phyloP scores from a whole-genome alignment of 2,329 filamentous ascomycete genomes.

The Fusarium graminum region DNA sequence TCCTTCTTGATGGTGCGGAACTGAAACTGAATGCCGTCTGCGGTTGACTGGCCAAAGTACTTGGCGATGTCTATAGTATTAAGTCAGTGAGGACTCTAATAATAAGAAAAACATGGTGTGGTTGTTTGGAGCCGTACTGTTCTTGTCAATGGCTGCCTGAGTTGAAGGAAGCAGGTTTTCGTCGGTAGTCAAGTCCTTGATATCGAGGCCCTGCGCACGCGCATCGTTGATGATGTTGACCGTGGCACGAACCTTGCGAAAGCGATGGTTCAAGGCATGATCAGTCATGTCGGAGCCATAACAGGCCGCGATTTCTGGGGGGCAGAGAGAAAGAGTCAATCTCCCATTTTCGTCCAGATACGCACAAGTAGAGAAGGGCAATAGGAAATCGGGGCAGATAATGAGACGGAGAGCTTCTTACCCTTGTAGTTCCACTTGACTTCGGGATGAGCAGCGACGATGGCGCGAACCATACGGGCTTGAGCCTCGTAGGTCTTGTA shows the following conservation, averaged over 20 bases:
- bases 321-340: constrained; percentile 50
- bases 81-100: constrained; percentile 11
- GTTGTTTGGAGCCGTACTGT: constrained; percentile 54
- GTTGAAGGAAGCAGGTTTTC: constrained; percentile 55
- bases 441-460: constrained; percentile 68
- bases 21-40: constrained; percentile 70
- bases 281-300: constrained; percentile 65
- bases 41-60: constrained; percentile 70
- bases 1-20: constrained; percentile 69
- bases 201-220: constrained; percentile 55
- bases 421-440: constrained; percentile 72
- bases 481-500: constrained; percentile 72
- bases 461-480: constrained; percentile 70
- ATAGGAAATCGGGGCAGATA: background rate
- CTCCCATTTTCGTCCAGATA: constrained; percentile 44
- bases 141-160: constrained; percentile 56
- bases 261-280: constrained; percentile 64
- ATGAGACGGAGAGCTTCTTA: constrained; percentile 55
- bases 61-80: constrained; percentile 66
- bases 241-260: constrained; percentile 62
- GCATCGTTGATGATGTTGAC: constrained; percentile 55
- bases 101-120: constrained; percentile 1
- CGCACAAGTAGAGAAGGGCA: constrained; percentile 2
- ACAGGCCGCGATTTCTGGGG: constrained; percentile 61
- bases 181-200: constrained; percentile 57